These are phyloP conservation scores for Vaccinium darrowii DNA, from an alignment of 148 eudicot genomes.

Conservation along the genomic window DNA sequence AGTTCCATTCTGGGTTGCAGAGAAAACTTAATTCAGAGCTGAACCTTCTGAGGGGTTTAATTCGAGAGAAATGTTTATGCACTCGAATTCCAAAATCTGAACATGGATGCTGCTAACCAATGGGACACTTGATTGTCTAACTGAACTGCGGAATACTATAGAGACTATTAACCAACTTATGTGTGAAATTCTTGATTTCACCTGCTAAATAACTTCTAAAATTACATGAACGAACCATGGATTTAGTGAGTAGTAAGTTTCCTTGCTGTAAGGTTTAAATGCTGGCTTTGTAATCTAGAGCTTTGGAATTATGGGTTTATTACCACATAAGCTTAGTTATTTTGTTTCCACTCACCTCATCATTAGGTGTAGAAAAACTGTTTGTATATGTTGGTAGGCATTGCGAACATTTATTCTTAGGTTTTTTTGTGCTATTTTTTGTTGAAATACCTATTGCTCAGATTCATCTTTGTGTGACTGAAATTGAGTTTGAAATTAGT, in stretches of 20 bases:
- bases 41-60: conserved; percentile 6
- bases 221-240: background rate
- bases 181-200: background rate
- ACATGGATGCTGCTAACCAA: background rate
- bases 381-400: background rate
- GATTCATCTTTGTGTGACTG: no score
- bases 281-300: background rate
- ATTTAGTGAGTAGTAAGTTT: background rate
- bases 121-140: background rate
- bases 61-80: background rate
- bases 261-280: background rate
- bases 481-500: background rate
- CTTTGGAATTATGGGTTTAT: background rate
- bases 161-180: background rate
- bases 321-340: no score
- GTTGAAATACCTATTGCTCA: no score
- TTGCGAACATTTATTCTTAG: background rate
- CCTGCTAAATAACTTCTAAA: background rate
- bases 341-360: no score
- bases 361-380: no score
- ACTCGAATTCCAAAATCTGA: background rate
- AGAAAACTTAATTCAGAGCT: background rate
- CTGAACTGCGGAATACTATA: background rate
- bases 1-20: background rate
- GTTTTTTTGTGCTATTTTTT: no score